Evolutionary conservation across 768 basidiomycete genomes (phyloP).

Genomic region (Pulveroboletus sp.): DNA sequence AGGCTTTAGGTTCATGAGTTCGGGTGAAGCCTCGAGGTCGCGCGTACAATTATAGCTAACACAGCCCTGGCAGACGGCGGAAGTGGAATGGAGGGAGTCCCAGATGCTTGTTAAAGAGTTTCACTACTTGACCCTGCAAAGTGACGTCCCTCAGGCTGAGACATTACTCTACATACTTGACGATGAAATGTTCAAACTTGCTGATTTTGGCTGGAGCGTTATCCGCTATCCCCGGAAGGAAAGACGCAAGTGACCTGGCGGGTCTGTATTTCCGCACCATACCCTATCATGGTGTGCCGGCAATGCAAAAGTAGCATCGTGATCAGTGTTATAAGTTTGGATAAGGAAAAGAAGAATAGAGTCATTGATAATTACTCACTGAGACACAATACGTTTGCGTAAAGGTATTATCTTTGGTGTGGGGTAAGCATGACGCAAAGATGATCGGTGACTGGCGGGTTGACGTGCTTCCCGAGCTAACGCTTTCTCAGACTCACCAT

Average conservation of each 20-base stretch:
- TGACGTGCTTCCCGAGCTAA: background rate
- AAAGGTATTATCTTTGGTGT: background rate
- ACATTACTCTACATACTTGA: no score
- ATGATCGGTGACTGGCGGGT: background rate
- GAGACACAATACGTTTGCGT: background rate
- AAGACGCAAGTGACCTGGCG: background rate
- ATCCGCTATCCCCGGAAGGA: background rate
- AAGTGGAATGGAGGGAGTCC: constrained; percentile 9
- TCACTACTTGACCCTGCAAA: no score
- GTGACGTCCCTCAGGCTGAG: no score
- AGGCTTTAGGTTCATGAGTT: constrained; percentile 1
- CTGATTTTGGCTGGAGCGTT: background rate
- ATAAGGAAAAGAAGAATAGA: background rate
- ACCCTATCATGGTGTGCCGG: background rate
- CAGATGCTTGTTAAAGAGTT: no score
- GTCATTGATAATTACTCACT: no score
- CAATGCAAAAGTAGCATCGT: no score
- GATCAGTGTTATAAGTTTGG: no score
- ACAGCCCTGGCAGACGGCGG: no score
- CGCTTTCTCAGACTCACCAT: background rate
- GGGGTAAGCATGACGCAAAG: background rate
- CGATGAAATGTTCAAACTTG: background rate
- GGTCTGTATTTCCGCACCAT: background rate
- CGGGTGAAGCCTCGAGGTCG: background rate
- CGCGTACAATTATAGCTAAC: constrained; percentile 2